Base-by-base conservation (phyloP, 192 early-diverging fungal genomes). In the Backusella liffmaniae region DNA sequence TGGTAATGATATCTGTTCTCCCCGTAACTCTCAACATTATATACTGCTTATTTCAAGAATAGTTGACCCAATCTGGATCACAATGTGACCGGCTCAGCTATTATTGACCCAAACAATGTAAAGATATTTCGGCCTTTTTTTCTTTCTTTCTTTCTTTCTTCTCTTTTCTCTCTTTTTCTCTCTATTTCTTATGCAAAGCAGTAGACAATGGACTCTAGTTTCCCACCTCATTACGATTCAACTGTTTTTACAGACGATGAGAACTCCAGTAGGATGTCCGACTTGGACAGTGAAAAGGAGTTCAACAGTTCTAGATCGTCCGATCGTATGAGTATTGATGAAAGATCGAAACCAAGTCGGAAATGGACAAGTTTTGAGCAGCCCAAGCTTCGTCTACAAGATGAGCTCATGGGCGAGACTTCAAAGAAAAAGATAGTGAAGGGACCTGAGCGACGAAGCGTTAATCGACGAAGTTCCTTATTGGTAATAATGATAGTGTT, bases 271-370 rank as follows among this genome's bases (percentile, higher is more conserved):
- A 35, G 74, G 9, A 75, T 75, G 74, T 75, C 74, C 13, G 74
- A 75, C 29, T n/a, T 75, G 8, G 74, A 75, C 18, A 32, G 42
- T n/a, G 37, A 68, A 26, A 66, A 74, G 46, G 56, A 66, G n/a
- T 39, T 66, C 10, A 41, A 16, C 23, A 30, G 41, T 4, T 10
- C 65, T 67, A 32, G 73, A n/a, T 76, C 75, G 6, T 76, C 78
- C 13, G 70, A 79, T 37, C 75, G 75, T 26, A 79, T 79, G 78
- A 67, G 74, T 42, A 35, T 75, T 46, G 78, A 79, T n/a, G 51
- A 67, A 51, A 66, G 49, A 34, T 79, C 73, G 21, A 65, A 30
- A 39, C 65, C 49, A 16, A 23, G 35, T 34, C 13, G 26, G 5
- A 21, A 30, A 21, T 73, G 51, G 72, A 6, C 46, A 36, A 44